phyloP scores from a whole-genome alignment of 208 protist species.

The Trichomonas gallinae region DNA sequence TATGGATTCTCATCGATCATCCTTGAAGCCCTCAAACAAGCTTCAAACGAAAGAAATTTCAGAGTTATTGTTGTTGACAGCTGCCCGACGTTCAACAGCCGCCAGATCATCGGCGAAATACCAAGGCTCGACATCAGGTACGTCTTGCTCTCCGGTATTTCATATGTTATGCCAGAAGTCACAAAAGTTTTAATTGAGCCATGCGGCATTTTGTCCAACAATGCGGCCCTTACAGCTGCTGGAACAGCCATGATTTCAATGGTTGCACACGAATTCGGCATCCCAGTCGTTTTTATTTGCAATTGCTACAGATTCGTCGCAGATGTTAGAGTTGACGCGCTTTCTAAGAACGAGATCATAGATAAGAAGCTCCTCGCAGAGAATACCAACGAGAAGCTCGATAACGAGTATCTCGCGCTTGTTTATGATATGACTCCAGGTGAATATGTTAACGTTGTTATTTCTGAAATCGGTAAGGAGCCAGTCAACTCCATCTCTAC shows the following conservation, averaged over 20 bases:
- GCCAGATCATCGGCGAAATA: not conserved
- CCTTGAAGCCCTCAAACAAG: not conserved
- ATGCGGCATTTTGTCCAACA: not conserved
- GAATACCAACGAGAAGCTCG: not conserved
- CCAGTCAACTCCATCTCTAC: constrained; percentile 13
- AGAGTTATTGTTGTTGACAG: not conserved
- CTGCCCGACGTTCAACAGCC: not conserved
- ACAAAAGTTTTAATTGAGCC: not conserved
- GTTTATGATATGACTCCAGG: not conserved
- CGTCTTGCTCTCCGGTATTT: not conserved
- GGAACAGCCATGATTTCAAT: constrained; percentile 18
- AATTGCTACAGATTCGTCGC: not conserved
- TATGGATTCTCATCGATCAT: not conserved
- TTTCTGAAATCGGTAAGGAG: not conserved
- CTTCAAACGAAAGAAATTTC: not conserved
- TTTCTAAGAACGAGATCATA: not conserved
- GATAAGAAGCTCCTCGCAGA: not conserved
- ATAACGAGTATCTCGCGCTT: not conserved
- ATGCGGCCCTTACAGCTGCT: not conserved
- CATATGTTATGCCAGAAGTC: constrained; percentile 5
- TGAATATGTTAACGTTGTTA: not conserved
- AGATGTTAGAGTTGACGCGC: not conserved
- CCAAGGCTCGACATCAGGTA: not conserved
- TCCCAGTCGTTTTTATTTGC: not conserved
- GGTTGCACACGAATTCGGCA: not conserved